Evolutionary conservation across 495 filamentous ascomycete species (phyloP).

Genomic region (Aspergillus asperescens): DNA sequence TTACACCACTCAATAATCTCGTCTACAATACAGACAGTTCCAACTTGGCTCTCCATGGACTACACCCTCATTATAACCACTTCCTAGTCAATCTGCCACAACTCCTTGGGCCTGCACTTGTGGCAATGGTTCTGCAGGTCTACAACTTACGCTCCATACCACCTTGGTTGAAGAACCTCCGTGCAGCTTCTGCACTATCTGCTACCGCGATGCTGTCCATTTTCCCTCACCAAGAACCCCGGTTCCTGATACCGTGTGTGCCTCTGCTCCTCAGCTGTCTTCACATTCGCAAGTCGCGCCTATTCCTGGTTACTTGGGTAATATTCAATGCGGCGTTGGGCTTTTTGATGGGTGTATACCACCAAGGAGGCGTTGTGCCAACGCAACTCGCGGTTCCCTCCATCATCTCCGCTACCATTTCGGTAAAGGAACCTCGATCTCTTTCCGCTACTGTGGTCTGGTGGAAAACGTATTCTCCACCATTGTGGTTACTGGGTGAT

Average conservation of each 20-base stretch:
- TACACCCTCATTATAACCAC: slow-evolving; percentile 91
- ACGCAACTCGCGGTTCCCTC: slow-evolving; percentile 56
- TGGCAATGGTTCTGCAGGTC: slow-evolving; percentile 56
- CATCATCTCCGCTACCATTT: slow-evolving; percentile 25
- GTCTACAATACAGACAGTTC: slow-evolving; percentile 70
- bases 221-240: slow-evolving; percentile 90
- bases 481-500: slow-evolving; percentile 82
- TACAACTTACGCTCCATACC: slow-evolving; percentile 46
- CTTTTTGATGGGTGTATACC: slow-evolving; percentile 82
- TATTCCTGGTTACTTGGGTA: slow-evolving; percentile 69
- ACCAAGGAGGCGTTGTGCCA: slow-evolving; percentile 89
- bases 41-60: slow-evolving; percentile 83
- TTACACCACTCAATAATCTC: slow-evolving; percentile 90
- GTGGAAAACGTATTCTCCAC: slow-evolving; percentile 98
- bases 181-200: slow-evolving; percentile 67
- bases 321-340: slow-evolving; percentile 76
- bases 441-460: slow-evolving; percentile 68
- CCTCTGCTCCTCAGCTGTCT: slow-evolving; percentile 85
- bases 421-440: slow-evolving; percentile 32
- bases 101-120: slow-evolving; percentile 81
- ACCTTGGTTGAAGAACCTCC: slow-evolving; percentile 46
- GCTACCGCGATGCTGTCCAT: slow-evolving; percentile 74
- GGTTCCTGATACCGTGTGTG: slow-evolving; percentile 83
- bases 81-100: slow-evolving; percentile 78
- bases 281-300: slow-evolving; percentile 56